Base-by-base conservation (phyloP, 2,329 filamentous ascomycete genomes). In the Penicillium sp. region DNA sequence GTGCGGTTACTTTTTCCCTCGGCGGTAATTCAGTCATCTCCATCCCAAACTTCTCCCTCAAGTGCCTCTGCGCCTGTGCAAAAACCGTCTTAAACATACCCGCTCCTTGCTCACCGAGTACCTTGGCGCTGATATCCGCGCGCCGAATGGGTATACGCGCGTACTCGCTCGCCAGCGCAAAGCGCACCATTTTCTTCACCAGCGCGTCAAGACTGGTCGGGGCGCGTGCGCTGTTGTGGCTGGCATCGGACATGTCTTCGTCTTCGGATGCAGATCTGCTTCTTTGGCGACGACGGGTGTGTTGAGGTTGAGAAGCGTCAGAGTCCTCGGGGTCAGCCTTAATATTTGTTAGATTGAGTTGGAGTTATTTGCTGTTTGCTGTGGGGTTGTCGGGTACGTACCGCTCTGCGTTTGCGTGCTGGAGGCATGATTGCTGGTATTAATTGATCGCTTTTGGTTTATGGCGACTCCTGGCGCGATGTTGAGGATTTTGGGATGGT, bases 11-110 rank as follows among this genome's bases (percentile, higher is more conserved):
- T 73, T 92, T 96, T 68, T 97, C 93, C 68, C 84, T 85, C 1
- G 84, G 80, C 0, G 95, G 92, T 49, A 98, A 80, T 75, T 97
- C 93, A 4, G 86, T 82, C 81, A 99, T 84, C 72, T 93, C 84
- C 92, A 98, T 96, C n/a, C 95, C 95, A 75, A 96, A 98, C 1
- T 87, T 82, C 2, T 78, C 77, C 48, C 82, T 80, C 37, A 99
- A 78, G 63, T 90, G 84, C 33, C 79, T 75, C 72, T 99, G 93
- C 43, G 93, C 91, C 41, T 84, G 79, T 0, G 84, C 84, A 68
- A 96, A 97, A 3, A 97, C 86, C 13, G 77, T 73, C 70, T 86
- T 92, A 73, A 97, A 98, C 35, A 86, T 79, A 31, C 88, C 82
- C 7, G 85, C 78, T 9, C 87, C 83, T 46, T 86, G 82, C 19